Evolutionary conservation across 2,329 filamentous ascomycete genomes (phyloP), one percentile per base, ranked within the genome.

Genomic region (Lachnellula suecica): DNA sequence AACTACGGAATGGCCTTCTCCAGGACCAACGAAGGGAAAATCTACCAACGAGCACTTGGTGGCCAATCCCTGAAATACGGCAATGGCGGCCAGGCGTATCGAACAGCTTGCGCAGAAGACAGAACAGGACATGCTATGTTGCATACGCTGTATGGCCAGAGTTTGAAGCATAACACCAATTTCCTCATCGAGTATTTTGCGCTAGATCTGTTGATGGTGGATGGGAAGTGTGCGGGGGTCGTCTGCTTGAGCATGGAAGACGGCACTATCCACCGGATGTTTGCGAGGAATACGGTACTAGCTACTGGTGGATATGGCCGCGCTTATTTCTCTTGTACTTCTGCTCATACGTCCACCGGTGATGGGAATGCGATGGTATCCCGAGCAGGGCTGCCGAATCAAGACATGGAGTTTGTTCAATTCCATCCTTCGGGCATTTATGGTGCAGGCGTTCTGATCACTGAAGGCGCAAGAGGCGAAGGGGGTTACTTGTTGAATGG

Each of bases 1-100:
- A 75, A 77, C 53, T 80, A 79, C 56, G 78, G 78, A 35, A 78
- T 79, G 70, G 74, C 78, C 0, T 81, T 81, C 54, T 77, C 74
- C n/a, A 63, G 74, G 8, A 77, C 74, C 1, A 59, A 62, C 10
- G 70, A 74, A 42, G 74, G 74, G 13, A 71, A 60, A 19, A 76
- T 77, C 29, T 78, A 78, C 56, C 75, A 78, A 57, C 67, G 75
- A 29, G 74, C 75, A 11, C 61, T 79, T 5, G 74, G 75, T 15
- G 75, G 75, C 2, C 75, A 78, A 64, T 73, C 70, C 34, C 60
- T 75, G 50, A 64, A 74, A 17, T 78, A 69, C 62, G 75, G 75
- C 3, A 74, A 72, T 47, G 75, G 75, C 2, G 75, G 75, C 0
- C 75, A 78, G 62, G 75, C 73, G 7, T 76, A 77, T 56, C 61